Evolutionary conservation across 345 rosid species (phyloP), one percentile per base, ranked within the genome.

Genomic region (Aegle marmelos): DNA sequence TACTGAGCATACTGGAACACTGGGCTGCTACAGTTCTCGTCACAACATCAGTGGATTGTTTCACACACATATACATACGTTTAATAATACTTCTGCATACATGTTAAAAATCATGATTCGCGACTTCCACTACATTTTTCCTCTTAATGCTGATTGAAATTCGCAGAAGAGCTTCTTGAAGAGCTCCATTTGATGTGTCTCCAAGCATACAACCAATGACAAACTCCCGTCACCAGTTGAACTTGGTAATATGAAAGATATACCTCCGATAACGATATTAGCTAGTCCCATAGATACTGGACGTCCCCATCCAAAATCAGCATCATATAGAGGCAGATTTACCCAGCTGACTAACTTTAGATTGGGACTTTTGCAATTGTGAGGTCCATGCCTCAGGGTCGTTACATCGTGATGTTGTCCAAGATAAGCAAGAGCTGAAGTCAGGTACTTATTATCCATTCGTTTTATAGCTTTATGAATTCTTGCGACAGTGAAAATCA

Each of bases 41-140:
- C 50, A 41, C 90, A 17, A 87, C 91, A 19, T 81, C 86, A 17
- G 72, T 53, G 1, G 86, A 86, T 64, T 17, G 82, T 19, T 81
- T 83, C 2, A 17, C 56, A 14, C 56, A 50, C 9, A 16, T 13
- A 14, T 50, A 16, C 2, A 50, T 11, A 50, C 6, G 5, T 41
- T 11, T 11, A 10, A 11, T 11, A 10, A 10, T 11, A 41, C 16
- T 10, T 10, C 14, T 10, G 16, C 56, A 50, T 21, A 50, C 21
- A 17, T 2, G 3, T 50, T 4, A 14, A 50, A 50, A 16, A 50
- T 16, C 21, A 50, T 50, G 56, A 50, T 5, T 50, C 6, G 56
- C 56, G 2, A 50, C 56, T 50, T 17, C 22, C 22, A 16, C 56
- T 50, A 50, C 56, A 50, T 16, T 17, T 50, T 50, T 17, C 22